Conservation (phyloP, 2,329 filamentous ascomycete species). For the Venturia oleaginea region DNA sequence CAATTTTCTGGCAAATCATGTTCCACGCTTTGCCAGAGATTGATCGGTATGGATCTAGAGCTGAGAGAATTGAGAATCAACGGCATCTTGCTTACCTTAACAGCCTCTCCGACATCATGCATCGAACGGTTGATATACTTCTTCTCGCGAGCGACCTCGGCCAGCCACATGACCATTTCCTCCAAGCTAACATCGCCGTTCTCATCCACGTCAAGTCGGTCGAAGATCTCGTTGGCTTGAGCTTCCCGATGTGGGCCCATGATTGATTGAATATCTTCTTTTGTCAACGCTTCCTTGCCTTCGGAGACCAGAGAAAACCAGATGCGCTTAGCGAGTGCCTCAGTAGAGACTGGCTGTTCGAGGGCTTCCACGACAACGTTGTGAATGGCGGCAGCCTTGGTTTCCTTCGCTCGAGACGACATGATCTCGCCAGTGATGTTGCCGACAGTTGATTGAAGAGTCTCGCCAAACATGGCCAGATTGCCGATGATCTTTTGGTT, state of each 20-base stretch:
- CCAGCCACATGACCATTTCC: conserved; percentile 25
- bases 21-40: background rate
- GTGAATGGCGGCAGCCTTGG: conserved; percentile 43
- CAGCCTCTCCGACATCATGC: conserved; percentile 27
- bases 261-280: conserved; percentile 15
- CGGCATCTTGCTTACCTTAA: conserved; percentile 16
- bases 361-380: conserved; percentile 23
- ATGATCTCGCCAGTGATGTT: conserved; percentile 80
- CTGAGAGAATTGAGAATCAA: background rate
- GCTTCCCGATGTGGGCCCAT: conserved; percentile 19
- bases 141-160: conserved; percentile 22
- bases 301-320: conserved; percentile 26
- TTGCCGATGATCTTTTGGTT: conserved; percentile 48
- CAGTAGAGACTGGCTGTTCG: conserved; percentile 21
- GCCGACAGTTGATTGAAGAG: conserved; percentile 62
- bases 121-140: conserved; percentile 24
- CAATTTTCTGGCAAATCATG: conserved; percentile 17
- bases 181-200: conserved; percentile 28
- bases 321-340: conserved; percentile 25
- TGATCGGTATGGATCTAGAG: background rate
- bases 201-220: conserved; percentile 23
- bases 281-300: conserved; percentile 21
- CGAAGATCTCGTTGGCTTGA: conserved; percentile 25
- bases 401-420: conserved; percentile 53
- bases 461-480: conserved; percentile 7